Percentiles rank a stretch among this genome's conserved stretches.
These are phyloP conservation scores for Sonneratia caseolaris DNA, from an alignment of 345 rosid species.

Conservation along the genomic window DNA sequence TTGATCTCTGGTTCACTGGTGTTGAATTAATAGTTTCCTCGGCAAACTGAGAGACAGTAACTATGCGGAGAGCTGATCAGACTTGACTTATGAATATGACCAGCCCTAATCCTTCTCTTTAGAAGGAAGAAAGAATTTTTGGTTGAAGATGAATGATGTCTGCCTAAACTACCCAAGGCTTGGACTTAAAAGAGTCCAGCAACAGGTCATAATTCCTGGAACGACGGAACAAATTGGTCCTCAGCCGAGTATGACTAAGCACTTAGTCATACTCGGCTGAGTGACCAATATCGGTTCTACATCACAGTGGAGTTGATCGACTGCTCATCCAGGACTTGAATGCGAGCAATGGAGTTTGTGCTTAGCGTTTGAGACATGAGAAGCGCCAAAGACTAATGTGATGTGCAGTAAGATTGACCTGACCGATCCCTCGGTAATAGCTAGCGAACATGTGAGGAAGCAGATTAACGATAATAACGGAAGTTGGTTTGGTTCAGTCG, in stretches of 20 bases:
- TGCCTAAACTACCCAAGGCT: slow-evolving; percentile 21
- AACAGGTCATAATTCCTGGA: slow-evolving; percentile 26
- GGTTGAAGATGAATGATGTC: no score
- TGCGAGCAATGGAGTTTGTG: slow-evolving; percentile 32
- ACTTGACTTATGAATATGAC: no score
- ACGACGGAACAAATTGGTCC: slow-evolving; percentile 16
- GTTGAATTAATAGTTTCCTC: no score
- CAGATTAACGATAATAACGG: slow-evolving; percentile 12
- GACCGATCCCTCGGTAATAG: no score
- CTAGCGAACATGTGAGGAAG: no score
- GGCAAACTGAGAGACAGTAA: no score
- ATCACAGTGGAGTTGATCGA: slow-evolving; percentile 17
- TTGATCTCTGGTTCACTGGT: not conserved
- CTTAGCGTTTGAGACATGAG: slow-evolving; percentile 17
- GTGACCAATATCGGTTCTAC: slow-evolving; percentile 27
- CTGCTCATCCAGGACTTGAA: slow-evolving; percentile 45
- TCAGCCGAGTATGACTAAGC: not conserved
- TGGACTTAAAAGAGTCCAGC: slow-evolving; percentile 25
- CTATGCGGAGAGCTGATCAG: no score
- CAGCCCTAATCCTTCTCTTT: no score
- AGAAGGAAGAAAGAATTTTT: no score
- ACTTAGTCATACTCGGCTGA: no score
- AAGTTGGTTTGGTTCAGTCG: slow-evolving; percentile 12
- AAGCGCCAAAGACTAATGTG: no score
- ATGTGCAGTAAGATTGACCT: no score